phyloP scores from a whole-genome alignment of 2,329 filamentous ascomycete genomes.

The Aureobasidium sp. region DNA sequence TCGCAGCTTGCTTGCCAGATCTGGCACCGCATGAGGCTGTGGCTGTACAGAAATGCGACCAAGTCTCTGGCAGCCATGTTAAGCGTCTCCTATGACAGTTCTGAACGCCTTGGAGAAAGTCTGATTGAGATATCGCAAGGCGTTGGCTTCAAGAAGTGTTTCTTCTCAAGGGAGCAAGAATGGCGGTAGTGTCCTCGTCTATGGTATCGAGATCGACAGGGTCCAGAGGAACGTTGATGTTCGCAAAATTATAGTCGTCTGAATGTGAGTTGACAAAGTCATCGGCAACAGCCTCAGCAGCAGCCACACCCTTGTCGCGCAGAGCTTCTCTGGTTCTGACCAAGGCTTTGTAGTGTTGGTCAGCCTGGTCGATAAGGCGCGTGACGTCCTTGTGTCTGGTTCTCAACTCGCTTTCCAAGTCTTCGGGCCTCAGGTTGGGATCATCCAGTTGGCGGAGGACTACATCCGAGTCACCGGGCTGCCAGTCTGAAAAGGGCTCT shows the following conservation, averaged over 20 bases:
- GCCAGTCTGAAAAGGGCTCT: constrained; percentile 3
- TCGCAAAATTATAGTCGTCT: not conserved
- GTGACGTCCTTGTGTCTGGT: not conserved
- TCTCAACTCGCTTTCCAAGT: not conserved
- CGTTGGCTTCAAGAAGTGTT: not conserved
- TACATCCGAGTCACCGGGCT: not conserved
- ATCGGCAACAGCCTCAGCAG: not conserved
- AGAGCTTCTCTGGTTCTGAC: not conserved
- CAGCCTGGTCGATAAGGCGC: not conserved
- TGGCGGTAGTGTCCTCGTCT: not conserved
- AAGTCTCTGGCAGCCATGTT: too few relatives aligned
- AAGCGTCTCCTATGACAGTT: not conserved
- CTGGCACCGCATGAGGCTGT: too few relatives aligned
- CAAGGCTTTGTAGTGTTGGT: not conserved
- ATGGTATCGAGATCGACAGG: constrained; percentile 3
- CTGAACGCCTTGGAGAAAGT: too few relatives aligned
- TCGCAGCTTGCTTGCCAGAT: too few relatives aligned
- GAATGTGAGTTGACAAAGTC: not conserved
- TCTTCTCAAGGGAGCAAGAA: not conserved
- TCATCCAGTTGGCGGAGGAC: not conserved
- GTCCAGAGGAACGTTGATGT: not conserved
- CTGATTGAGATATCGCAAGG: not conserved
- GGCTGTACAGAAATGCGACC: too few relatives aligned
- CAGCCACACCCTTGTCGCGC: not conserved
- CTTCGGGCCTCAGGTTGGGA: not conserved